phyloP scores from a whole-genome alignment of 768 basidiomycete species.

The Termitomyces sp. region DNA sequence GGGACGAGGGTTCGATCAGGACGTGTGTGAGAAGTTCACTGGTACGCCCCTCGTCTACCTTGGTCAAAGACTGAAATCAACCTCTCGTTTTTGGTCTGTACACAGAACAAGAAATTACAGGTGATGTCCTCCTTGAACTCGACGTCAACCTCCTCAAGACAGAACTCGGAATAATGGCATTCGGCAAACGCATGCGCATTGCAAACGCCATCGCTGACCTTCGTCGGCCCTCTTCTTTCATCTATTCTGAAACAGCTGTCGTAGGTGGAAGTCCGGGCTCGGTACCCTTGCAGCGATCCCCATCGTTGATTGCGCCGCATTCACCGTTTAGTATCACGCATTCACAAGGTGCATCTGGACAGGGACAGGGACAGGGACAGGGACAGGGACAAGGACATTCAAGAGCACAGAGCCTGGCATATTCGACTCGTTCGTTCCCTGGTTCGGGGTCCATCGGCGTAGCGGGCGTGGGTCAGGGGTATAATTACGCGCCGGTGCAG shows the following conservation, averaged over 20 bases:
- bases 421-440: conserved; percentile 40
- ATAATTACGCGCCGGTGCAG: neutral
- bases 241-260: conserved; percentile 38
- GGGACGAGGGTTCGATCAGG: conserved; percentile 77
- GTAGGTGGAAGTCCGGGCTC: neutral
- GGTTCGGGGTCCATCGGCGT: conserved; percentile 25
- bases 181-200: conserved; percentile 92
- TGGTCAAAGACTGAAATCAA: neutral
- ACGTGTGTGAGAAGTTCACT: conserved; percentile 79
- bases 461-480: neutral
- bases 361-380: too few relatives aligned
- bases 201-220: conserved; percentile 90
- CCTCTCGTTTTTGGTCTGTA: neutral
- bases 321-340: conserved; percentile 19
- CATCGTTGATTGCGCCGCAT: conserved; percentile 2
- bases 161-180: conserved; percentile 90
- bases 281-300: conserved; percentile 25
- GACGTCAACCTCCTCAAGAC: conserved; percentile 86
- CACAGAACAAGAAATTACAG: conserved; percentile 96
- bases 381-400: conserved; percentile 33
- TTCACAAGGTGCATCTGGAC: conserved; percentile 17
- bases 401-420: conserved; percentile 35
- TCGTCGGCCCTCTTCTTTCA: conserved; percentile 60
- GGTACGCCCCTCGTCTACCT: conserved; percentile 41
- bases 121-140: conserved; percentile 93